Evolutionary conservation across 1,284 basidiomycete species (phyloP).

Genomic region (Sphaerobolus stellatus): DNA sequence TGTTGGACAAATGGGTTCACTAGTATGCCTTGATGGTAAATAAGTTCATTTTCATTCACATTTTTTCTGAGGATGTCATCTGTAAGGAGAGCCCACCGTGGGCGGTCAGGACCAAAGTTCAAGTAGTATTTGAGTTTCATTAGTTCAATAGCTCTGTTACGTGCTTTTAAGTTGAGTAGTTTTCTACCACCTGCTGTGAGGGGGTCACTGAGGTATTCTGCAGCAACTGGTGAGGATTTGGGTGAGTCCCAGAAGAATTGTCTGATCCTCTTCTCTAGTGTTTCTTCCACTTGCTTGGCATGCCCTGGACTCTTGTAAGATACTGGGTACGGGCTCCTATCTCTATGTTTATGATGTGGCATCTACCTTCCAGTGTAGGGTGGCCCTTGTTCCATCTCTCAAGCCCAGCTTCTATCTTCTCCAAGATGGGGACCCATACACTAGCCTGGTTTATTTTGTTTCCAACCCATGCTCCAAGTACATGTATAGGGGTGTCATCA

Average conservation of each 20-base stretch:
- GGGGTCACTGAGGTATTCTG: not conserved
- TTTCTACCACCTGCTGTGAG: not conserved
- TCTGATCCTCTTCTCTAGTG: not conserved
- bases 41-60: no score
- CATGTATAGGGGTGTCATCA: not conserved
- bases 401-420: not conserved
- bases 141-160: conserved; percentile 19
- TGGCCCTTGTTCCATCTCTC: not conserved
- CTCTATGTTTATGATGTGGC: not conserved
- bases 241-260: not conserved
- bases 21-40: no score
- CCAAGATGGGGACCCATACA: not conserved
- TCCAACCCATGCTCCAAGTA: not conserved
- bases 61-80: no score
- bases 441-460: not conserved
- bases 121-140: conserved; percentile 20
- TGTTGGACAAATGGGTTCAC: no score
- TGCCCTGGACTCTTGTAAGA: conserved; percentile 2
- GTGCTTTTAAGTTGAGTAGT: conserved; percentile 13
- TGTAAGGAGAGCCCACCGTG: conserved; percentile 15
- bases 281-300: not conserved
- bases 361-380: not conserved
- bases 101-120: not conserved
- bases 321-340: not conserved
- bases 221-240: not conserved